Conservation (phyloP, 441 rosid genomes). For the Populus tomentosa region DNA sequence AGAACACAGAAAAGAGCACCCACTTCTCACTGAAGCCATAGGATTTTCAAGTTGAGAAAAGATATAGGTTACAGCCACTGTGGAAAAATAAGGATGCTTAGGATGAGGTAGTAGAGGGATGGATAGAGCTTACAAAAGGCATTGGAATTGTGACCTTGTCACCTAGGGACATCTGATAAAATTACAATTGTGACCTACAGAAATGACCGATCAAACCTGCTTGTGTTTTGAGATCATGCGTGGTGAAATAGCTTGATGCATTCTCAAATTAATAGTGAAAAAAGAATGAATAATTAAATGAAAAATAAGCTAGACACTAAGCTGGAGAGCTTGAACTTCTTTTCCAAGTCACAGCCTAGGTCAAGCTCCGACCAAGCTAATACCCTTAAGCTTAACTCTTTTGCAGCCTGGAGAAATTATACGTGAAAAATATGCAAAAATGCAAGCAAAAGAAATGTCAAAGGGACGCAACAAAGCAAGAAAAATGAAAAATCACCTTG, state of each 20-base stretch:
- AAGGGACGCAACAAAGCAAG: conserved; percentile 2
- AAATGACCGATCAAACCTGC: neutral
- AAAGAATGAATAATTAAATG: neutral
- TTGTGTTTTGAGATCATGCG: neutral
- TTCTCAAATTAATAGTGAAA: neutral
- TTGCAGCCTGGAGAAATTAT: neutral
- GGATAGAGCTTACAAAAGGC: neutral
- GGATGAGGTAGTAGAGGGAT: neutral
- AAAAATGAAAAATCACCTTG: conserved; percentile 50
- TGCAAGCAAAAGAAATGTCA: conserved; percentile 4
- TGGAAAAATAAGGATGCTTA: neutral
- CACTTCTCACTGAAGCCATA: neutral
- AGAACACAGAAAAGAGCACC: neutral
- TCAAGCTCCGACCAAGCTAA: neutral
- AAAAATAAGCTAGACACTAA: neutral
- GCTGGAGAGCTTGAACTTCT: neutral
- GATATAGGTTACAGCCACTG: neutral
- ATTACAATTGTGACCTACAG: neutral
- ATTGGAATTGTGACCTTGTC: neutral
- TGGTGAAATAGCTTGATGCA: neutral
- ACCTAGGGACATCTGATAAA: neutral
- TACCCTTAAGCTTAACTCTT: neutral
- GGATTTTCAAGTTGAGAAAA: neutral
- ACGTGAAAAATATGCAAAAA: neutral
- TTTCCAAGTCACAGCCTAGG: neutral